A percentile compares a stretch with the other conserved stretches of the same genome.
phyloP scores from a whole-genome alignment of 306 rosid species.

The Cicer cuneatum region DNA sequence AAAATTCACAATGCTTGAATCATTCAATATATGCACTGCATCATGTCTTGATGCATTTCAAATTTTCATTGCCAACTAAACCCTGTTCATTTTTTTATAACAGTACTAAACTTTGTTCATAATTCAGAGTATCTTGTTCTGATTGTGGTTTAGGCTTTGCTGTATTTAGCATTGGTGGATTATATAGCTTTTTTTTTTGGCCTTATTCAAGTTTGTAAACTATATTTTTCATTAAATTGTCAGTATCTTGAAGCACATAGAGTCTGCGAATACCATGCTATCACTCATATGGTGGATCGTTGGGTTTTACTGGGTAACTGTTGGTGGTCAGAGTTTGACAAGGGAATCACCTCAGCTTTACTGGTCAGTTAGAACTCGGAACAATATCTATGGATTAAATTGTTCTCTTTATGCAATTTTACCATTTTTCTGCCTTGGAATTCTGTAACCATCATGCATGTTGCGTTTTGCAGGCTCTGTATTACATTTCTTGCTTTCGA shows the following conservation, averaged over 20 bases:
- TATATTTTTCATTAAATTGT: constrained; percentile 31
- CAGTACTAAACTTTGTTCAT: background rate
- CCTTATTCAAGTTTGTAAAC: constrained; percentile 3
- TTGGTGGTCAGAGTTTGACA: constrained; percentile 71
- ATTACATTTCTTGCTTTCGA: constrained; percentile 83
- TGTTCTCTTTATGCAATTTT: constrained; percentile 6
- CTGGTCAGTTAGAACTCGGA: constrained; percentile 64
- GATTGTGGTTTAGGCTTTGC: constrained; percentile 12
- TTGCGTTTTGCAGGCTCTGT: constrained; percentile 76
- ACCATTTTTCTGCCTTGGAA: background rate
- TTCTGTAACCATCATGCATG: constrained; percentile 23
- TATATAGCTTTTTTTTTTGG: constrained; percentile 13
- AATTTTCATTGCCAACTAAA: constrained; percentile 25
- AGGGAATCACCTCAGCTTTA: constrained; percentile 72
- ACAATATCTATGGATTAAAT: constrained; percentile 22
- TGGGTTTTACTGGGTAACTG: constrained; percentile 93
- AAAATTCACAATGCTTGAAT: constrained; percentile 26
- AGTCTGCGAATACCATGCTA: constrained; percentile 71
- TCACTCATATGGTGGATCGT: constrained; percentile 85
- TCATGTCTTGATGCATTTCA: constrained; percentile 9
- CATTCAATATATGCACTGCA: constrained; percentile 25
- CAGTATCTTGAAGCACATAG: constrained; percentile 67
- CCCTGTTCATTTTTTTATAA: background rate
- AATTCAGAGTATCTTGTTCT: constrained; percentile 31
- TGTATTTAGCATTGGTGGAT: constrained; percentile 30